A percentile compares a stretch with the other conserved stretches of the same genome.
Conservation (phyloP, 208 protist genomes). For the Strigomonas galati region DNA sequence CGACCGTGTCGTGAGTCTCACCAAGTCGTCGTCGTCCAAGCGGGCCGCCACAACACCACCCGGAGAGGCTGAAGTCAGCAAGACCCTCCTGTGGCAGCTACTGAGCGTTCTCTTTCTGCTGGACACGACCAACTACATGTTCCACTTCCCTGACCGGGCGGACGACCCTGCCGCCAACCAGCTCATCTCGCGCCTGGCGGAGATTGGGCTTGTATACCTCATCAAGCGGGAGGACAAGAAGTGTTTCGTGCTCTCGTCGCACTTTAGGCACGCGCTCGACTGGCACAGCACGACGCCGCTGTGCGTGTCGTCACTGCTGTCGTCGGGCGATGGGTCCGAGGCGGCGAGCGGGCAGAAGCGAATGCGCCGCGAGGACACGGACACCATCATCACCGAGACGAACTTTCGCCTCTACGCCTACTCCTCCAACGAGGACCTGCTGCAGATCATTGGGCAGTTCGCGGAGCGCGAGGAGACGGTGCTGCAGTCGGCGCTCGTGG, state of each 20-base stretch:
- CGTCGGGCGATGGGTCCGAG: not conserved
- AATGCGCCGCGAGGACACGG: conserved; percentile 76
- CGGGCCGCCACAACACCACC: not conserved
- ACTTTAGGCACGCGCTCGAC: conserved; percentile 70
- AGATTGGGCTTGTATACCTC: conserved; percentile 80
- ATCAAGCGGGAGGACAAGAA: conserved; percentile 33
- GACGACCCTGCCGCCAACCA: conserved; percentile 60
- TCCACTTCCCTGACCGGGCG: conserved; percentile 50
- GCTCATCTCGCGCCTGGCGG: conserved; percentile 66
- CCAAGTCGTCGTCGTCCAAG: too few species aligned
- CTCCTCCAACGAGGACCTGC: conserved; percentile 63
- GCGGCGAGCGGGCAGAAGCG: not conserved
- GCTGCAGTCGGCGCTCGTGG: conserved; percentile 60
- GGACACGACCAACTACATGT: conserved; percentile 50
- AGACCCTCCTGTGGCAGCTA: conserved; percentile 67
- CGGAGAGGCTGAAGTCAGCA: conserved; percentile 21
- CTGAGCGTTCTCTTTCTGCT: conserved; percentile 62
- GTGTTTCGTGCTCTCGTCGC: conserved; percentile 75
- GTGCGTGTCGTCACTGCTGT: conserved; percentile 31
- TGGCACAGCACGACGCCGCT: conserved; percentile 63
- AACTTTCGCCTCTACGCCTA: conserved; percentile 91
- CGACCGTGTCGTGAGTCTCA: conserved; percentile 56
- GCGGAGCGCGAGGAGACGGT: conserved; percentile 55
- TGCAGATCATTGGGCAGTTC: conserved; percentile 83
- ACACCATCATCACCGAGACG: conserved; percentile 91